Evolutionary conservation across 2,329 filamentous ascomycete species (phyloP).

Genomic region (Fusarium staphyleae): DNA sequence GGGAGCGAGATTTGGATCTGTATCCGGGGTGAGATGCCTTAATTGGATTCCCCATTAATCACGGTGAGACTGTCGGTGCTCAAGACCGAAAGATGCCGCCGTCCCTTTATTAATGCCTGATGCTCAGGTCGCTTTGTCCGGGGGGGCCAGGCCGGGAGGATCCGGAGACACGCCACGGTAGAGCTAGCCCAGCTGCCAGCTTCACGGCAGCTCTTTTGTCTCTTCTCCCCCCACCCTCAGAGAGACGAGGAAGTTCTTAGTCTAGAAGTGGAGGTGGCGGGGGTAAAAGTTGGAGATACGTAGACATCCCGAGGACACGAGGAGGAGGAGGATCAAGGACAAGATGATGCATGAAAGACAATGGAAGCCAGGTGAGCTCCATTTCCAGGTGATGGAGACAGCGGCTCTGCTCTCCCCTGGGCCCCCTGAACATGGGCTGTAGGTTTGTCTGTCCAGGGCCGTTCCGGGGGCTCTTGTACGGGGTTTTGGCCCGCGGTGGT

Average conservation of each 20-base stretch:
- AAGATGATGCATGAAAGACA: slow-evolving; percentile 8
- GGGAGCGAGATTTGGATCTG: slow-evolving; percentile 26
- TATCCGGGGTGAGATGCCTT: slow-evolving; percentile 24
- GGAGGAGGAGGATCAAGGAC: slow-evolving; percentile 11
- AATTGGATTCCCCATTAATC: too few relatives aligned
- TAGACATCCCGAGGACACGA: too few relatives aligned
- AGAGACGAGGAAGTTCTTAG: slow-evolving; percentile 9
- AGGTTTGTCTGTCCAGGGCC: neutral
- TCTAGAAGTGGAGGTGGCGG: slow-evolving; percentile 32
- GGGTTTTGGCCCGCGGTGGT: slow-evolving; percentile 37
- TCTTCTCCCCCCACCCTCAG: slow-evolving; percentile 29
- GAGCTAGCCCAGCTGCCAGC: slow-evolving; percentile 5
- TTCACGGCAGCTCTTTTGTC: slow-evolving; percentile 10
- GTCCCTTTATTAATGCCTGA: too few relatives aligned
- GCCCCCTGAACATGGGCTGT: too few relatives aligned
- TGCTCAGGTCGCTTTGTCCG: slow-evolving; percentile 5
- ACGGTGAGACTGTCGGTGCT: neutral
- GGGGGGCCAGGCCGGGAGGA: slow-evolving; percentile 34
- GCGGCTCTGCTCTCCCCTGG: neutral
- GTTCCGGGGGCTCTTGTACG: slow-evolving; percentile 24
- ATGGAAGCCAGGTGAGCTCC: too few relatives aligned
- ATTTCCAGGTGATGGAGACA: too few relatives aligned
- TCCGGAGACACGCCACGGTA: slow-evolving; percentile 33
- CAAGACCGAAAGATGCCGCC: neutral
- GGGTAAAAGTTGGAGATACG: neutral